Base-by-base conservation (phyloP, 441 rosid species). In the Arabidopsis lyrata region DNA sequence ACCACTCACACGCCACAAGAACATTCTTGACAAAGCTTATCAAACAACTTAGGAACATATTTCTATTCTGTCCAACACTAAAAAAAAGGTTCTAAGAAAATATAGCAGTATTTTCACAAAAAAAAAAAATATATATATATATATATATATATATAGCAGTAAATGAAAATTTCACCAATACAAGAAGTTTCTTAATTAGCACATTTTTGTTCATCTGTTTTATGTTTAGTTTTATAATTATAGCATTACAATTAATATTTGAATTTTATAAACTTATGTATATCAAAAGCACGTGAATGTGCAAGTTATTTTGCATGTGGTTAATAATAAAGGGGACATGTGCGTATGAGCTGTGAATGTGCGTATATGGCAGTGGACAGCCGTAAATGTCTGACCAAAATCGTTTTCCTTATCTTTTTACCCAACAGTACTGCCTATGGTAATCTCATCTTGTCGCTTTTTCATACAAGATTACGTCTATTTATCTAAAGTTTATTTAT, bases 281-380 rank as follows among this genome's bases (percentile, higher is more conserved):
- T 20, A 16, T 15, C 8, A 34, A 34, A 68, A 68, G 44, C 58
- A 75, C 41, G 74, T 34, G 69, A 61, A 67, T 3, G 42, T 45
- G 56, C 16, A 35, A 39, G 34, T 38, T 57, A 63, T 56, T 34
- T 35, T 70, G 76, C 67, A 70, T 65, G 80, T 77, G 72, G 71
- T 63, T 58, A 58, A 65, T 64, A 63, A 41, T 64, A 63, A 70
- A 70, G 72, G 41, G 34, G 56, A n/a, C 80, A 70, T 76, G 80
- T 70, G 76, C 20, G 35, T 63, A 49, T 76, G 76, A 63, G 80
- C 76, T 70, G 80, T 70, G 72, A 64, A 58, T 77, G 76, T 77
- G 71, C 42, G 29, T 39, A 57, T 68, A 53, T 70, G 14, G 49
- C 67, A 64, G 67, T 70, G 42, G 52, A 70, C 76, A 77, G 69